Evolutionary conservation across 2,329 filamentous ascomycete species (phyloP).

Genomic region (Didymella exigua): DNA sequence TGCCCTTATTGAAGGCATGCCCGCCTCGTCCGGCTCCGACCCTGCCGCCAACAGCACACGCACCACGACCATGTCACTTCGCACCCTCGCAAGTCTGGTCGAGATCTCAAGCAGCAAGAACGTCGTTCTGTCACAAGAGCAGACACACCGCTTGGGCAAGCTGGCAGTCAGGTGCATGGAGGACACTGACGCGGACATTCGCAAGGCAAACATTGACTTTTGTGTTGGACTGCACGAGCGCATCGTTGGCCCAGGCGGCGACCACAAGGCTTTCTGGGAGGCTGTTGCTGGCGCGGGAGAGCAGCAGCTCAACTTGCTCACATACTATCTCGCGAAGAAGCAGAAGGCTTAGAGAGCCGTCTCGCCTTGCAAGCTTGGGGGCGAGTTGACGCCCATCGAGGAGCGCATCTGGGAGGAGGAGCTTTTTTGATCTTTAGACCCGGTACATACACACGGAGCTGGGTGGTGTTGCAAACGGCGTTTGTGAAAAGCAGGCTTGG

Average conservation of each 20-base stretch:
- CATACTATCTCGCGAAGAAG: conserved; percentile 73
- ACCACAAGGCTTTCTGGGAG: conserved; percentile 67
- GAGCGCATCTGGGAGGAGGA: neutral
- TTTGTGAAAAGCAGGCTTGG: neutral
- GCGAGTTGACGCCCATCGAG: neutral
- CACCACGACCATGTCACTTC: conserved; percentile 49
- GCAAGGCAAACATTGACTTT: conserved; percentile 78
- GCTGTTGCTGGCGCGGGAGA: conserved; percentile 68
- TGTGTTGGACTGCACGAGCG: conserved; percentile 71
- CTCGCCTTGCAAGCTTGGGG: neutral
- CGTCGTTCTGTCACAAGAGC: conserved; percentile 37
- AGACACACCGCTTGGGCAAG: conserved; percentile 47
- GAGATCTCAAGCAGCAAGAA: conserved; percentile 43
- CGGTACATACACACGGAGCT: neutral
- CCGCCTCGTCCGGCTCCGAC: conserved; percentile 22
- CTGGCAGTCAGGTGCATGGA: conserved; percentile 48
- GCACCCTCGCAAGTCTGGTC: conserved; percentile 47
- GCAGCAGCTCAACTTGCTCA: conserved; percentile 76
- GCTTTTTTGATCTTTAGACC: neutral
- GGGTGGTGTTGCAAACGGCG: conserved; percentile 5
- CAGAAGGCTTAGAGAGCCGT: conserved; percentile 30
- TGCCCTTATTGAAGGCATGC: conserved; percentile 42
- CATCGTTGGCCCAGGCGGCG: conserved; percentile 36
- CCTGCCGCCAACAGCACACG: conserved; percentile 30
- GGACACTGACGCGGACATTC: conserved; percentile 49